Conservation (phyloP, 139 green algal species). For the Closterium sp. region DNA sequence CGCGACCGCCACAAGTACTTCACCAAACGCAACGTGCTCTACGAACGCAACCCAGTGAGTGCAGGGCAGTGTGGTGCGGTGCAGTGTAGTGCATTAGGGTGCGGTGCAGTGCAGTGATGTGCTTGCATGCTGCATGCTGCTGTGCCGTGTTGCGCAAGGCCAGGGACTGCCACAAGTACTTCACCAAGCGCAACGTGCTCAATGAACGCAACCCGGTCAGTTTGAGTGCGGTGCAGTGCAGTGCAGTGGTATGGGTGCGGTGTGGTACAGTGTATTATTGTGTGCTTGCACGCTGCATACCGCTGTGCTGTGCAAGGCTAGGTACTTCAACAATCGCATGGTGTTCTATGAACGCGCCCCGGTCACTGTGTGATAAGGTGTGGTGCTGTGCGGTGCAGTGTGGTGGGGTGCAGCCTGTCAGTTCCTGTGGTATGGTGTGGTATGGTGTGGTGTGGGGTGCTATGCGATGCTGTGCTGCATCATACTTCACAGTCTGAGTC, state of each 20-base stretch:
- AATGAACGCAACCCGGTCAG: conserved; percentile 34
- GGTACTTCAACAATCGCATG: conserved; percentile 74
- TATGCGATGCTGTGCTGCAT: too few species aligned
- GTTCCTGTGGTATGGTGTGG: too few species aligned
- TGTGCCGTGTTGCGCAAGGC: neutral
- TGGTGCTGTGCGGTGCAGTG: neutral
- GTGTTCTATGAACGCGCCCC: conserved; percentile 33
- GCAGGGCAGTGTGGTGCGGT: too few species aligned
- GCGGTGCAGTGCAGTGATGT: neutral
- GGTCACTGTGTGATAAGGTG: neutral
- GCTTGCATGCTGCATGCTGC: neutral
- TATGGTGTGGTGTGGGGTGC: too few species aligned
- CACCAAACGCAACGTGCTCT: conserved; percentile 58
- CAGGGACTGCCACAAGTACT: conserved; percentile 77
- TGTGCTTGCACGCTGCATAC: too few species aligned
- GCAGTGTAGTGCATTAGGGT: neutral
- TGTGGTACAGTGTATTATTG: neutral
- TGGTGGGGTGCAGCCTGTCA: too few species aligned
- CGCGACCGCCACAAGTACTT: conserved; percentile 82
- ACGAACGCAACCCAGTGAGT: conserved; percentile 27
- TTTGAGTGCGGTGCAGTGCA: neutral
- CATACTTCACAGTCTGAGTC: too few species aligned
- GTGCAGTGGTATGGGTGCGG: too few species aligned
- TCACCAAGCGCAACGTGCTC: conserved; percentile 61
- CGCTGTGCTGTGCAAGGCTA: conserved; percentile 14